phyloP scores from a whole-genome alignment of 2,329 filamentous ascomycete species.

The Nothophaeocryptopus gaeumannii region DNA sequence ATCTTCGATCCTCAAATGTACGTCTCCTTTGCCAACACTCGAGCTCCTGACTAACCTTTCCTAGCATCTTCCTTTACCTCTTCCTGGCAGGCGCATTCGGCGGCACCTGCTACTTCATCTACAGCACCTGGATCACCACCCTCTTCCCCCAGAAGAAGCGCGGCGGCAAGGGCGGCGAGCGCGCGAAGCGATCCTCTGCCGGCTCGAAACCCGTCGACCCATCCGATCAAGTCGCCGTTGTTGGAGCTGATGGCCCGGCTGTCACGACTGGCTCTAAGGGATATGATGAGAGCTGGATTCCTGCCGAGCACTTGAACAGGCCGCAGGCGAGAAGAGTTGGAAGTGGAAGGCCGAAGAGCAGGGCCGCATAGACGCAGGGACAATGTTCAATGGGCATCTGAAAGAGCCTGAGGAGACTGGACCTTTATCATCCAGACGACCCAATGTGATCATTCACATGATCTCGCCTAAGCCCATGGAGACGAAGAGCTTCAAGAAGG shows the following conservation, averaged over 20 bases:
- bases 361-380: slow-evolving; percentile 26
- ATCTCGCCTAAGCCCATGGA: too few relatives aligned
- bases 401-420: neutral
- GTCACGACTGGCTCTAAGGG: slow-evolving; percentile 67
- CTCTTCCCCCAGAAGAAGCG: slow-evolving; percentile 83
- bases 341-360: slow-evolving; percentile 46
- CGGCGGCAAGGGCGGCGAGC: slow-evolving; percentile 62
- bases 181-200: slow-evolving; percentile 58
- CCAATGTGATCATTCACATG: neutral
- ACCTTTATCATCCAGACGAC: neutral
- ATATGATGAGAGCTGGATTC: slow-evolving; percentile 94
- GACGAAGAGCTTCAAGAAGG: too few relatives aligned
- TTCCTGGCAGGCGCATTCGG: slow-evolving; percentile 76
- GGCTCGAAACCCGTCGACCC: slow-evolving; percentile 67
- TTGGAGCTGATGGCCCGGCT: slow-evolving; percentile 68
- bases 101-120: slow-evolving; percentile 89
- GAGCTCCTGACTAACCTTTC: slow-evolving; percentile 1
- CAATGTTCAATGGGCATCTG: neutral
- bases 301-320: slow-evolving; percentile 81
- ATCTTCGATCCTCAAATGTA: slow-evolving; percentile 96
- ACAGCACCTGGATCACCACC: slow-evolving; percentile 94
- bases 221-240: slow-evolving; percentile 57
- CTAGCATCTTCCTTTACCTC: slow-evolving; percentile 94
- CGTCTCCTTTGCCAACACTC: slow-evolving; percentile 35
- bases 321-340: slow-evolving; percentile 66